Evolutionary conservation across 2,329 filamentous ascomycete species (phyloP).

Genomic region (Botryotinia globosa): DNA sequence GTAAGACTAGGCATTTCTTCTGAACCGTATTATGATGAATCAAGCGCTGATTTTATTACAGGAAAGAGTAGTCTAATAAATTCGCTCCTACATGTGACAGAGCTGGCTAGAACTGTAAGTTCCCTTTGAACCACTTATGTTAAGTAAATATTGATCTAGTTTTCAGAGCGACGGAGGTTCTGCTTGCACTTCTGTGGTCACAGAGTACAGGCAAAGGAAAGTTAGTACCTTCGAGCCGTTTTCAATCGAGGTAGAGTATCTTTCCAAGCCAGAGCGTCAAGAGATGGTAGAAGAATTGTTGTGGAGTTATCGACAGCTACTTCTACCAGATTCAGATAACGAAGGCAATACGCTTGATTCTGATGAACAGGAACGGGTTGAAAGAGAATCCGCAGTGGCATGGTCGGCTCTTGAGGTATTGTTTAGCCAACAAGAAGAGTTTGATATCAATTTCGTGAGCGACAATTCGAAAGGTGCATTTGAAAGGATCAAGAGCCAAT

Average conservation of each 20-base stretch:
- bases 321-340: not conserved
- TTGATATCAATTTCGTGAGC: not conserved
- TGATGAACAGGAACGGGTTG: not conserved
- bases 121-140: not conserved
- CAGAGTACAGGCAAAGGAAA: not conserved
- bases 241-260: not conserved
- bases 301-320: not conserved
- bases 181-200: not conserved
- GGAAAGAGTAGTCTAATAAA: not conserved
- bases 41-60: not conserved
- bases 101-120: not conserved
- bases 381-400: not conserved
- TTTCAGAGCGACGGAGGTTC: not conserved
- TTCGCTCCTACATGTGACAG: not conserved
- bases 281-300: not conserved
- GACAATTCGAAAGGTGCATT: not conserved
- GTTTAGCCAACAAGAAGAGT: not conserved
- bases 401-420: slow-evolving; percentile 2
- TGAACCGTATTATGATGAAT: not conserved
- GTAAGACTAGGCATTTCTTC: not conserved
- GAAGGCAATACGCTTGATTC: not conserved
- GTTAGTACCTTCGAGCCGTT: not conserved
- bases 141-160: not conserved
- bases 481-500: not conserved
- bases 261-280: not conserved